Percentiles rank a stretch among this genome's conserved stretches.
These are phyloP conservation scores for Strobilomyces confusus DNA, from an alignment of 768 basidiomycete genomes.

Conservation along the genomic window DNA sequence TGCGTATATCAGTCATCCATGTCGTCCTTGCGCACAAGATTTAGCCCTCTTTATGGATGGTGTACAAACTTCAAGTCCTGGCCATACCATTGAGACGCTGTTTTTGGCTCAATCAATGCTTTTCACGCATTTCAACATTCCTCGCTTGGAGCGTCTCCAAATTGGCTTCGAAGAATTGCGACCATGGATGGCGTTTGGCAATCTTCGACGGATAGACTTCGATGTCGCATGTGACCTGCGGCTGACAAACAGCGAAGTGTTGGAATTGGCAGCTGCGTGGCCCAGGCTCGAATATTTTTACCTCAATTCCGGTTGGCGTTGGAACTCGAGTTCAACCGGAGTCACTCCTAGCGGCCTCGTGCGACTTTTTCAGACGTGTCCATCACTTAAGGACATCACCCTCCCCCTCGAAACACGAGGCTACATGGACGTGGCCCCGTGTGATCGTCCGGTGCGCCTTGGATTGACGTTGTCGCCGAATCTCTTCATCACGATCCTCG, in stretches of 20 bases:
- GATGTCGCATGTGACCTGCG: not conserved
- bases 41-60: not conserved
- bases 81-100: not conserved
- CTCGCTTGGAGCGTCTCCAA: not conserved
- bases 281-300: not conserved
- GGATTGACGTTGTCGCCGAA: not conserved
- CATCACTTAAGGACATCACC: not conserved
- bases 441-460: not conserved
- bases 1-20: not conserved
- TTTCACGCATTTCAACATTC: too few species aligned
- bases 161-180: not conserved
- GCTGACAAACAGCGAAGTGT: not conserved
- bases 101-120: not conserved
- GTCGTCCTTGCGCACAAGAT: not conserved
- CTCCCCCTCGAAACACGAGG: not conserved
- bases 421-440: not conserved
- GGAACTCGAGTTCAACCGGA: not conserved
- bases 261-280: not conserved
- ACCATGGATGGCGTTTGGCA: not conserved
- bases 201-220: not conserved
- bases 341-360: too few species aligned
- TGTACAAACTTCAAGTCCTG: not conserved
- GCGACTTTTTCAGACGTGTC: not conserved
- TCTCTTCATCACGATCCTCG: not conserved
- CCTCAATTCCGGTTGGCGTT: not conserved